Conservation (phyloP, 192 early-diverging fungal species). For the Podila clonocystis region DNA sequence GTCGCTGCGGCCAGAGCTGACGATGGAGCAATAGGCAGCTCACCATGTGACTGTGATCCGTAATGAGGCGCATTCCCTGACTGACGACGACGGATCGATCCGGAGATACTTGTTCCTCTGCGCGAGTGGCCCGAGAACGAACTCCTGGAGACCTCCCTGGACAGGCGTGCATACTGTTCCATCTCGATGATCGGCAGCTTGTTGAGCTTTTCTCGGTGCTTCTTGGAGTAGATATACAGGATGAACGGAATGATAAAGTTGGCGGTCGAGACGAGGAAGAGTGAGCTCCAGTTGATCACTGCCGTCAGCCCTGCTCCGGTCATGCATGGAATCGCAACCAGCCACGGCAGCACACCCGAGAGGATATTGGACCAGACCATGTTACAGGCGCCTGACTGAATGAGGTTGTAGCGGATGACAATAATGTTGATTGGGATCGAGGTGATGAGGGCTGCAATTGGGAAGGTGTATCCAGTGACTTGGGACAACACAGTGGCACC, state of each 20-base stretch:
- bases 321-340: constrained; percentile 73
- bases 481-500: constrained; percentile 40
- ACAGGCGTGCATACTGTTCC: constrained; percentile 12
- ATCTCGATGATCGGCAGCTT: constrained; percentile 6
- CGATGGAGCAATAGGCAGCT: constrained; percentile 13
- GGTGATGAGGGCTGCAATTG: constrained; percentile 65
- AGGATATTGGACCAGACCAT: constrained; percentile 44
- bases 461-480: constrained; percentile 63
- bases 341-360: constrained; percentile 67
- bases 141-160: constrained; percentile 25
- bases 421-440: constrained; percentile 80
- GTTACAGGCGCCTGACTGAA: constrained; percentile 63
- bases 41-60: constrained; percentile 10
- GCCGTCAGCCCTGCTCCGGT: constrained; percentile 65
- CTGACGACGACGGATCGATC: constrained; percentile 25
- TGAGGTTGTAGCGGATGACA: constrained; percentile 71
- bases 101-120: constrained; percentile 7
- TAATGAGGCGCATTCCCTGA: constrained; percentile 6
- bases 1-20: constrained; percentile 19
- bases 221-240: constrained; percentile 68
- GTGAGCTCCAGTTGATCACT: constrained; percentile 72
- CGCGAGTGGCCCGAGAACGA: constrained; percentile 19
- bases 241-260: constrained; percentile 77
- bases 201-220: constrained; percentile 33
- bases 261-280: constrained; percentile 71